Evolutionary conservation across 495 filamentous ascomycete genomes (phyloP).

Genomic region (Penicillium arizonense): DNA sequence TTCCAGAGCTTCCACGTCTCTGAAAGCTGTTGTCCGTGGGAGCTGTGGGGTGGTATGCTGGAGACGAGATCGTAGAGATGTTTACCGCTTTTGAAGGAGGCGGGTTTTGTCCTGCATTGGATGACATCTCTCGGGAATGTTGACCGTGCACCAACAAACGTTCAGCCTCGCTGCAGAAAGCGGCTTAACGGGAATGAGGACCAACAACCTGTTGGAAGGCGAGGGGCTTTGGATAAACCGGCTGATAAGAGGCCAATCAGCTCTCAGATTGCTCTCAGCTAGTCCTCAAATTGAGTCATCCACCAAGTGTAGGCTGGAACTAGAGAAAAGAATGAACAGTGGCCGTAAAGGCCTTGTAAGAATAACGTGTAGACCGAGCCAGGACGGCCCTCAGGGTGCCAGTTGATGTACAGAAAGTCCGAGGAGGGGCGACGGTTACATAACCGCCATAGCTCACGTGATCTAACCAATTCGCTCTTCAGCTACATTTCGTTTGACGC

Average conservation of each 20-base stretch:
- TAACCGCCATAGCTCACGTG: slow-evolving; percentile 4
- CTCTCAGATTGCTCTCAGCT: background rate
- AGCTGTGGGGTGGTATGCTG: slow-evolving; percentile 37
- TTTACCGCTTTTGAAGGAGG: slow-evolving; percentile 47
- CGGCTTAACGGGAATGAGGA: background rate
- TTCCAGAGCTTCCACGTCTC: slow-evolving; percentile 64
- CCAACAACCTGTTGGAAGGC: background rate
- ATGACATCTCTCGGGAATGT: slow-evolving; percentile 42
- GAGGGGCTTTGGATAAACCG: slow-evolving; percentile 6
- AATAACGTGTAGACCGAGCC: slow-evolving; percentile 1
- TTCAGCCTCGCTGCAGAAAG: background rate
- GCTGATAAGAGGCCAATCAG: slow-evolving; percentile 12
- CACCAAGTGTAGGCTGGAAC: background rate
- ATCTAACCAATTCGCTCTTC: slow-evolving; percentile 8
- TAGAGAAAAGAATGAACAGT: background rate
- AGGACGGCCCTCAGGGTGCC: slow-evolving; percentile 10
- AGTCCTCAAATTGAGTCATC: background rate
- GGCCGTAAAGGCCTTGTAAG: slow-evolving; percentile 1
- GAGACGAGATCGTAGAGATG: slow-evolving; percentile 32
- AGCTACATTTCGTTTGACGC: slow-evolving; percentile 8
- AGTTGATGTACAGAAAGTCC: slow-evolving; percentile 3
- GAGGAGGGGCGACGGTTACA: slow-evolving; percentile 2
- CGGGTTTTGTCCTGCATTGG: slow-evolving; percentile 41
- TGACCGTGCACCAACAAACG: background rate
- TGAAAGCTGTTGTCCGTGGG: slow-evolving; percentile 54